A percentile compares a stretch with the other conserved stretches of the same genome.
phyloP scores from a whole-genome alignment of 441 rosid species.

The Hura crepitans region DNA sequence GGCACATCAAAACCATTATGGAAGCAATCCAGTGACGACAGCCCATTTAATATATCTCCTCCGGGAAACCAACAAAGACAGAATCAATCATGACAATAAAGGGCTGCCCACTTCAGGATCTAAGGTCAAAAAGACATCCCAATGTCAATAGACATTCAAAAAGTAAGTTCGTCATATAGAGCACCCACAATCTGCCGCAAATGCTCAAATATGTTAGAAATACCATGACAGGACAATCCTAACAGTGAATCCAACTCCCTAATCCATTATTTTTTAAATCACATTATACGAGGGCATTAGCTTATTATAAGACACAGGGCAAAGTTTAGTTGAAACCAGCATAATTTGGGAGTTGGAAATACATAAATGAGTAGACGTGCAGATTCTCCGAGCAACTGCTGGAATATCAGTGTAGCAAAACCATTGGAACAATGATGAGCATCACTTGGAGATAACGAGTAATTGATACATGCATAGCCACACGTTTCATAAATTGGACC shows the following conservation, averaged over 20 bases:
- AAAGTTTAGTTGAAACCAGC: not conserved
- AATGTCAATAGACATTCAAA: constrained; percentile 36
- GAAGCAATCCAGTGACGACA: constrained; percentile 37
- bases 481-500: not conserved
- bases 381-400: not conserved
- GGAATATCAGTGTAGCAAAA: not conserved
- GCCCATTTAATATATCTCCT: constrained; percentile 43
- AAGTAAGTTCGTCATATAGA: constrained; percentile 19
- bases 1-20: constrained; percentile 35
- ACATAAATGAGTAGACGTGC: not conserved
- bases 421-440: not conserved
- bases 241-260: constrained; percentile 8
- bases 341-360: not conserved
- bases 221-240: constrained; percentile 14
- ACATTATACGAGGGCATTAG: not conserved
- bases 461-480: not conserved
- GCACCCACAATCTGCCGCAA: constrained; percentile 23
- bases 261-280: not conserved
- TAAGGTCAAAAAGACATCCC: constrained; percentile 34
- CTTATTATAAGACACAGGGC: constrained; percentile 1
- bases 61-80: constrained; percentile 33
- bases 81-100: constrained; percentile 43
- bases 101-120: constrained; percentile 41
- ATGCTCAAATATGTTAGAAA: constrained; percentile 15
- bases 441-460: not conserved